Base-by-base conservation (phyloP, 1,139 yeast genomes). In the Arxiozyma telluris region DNA sequence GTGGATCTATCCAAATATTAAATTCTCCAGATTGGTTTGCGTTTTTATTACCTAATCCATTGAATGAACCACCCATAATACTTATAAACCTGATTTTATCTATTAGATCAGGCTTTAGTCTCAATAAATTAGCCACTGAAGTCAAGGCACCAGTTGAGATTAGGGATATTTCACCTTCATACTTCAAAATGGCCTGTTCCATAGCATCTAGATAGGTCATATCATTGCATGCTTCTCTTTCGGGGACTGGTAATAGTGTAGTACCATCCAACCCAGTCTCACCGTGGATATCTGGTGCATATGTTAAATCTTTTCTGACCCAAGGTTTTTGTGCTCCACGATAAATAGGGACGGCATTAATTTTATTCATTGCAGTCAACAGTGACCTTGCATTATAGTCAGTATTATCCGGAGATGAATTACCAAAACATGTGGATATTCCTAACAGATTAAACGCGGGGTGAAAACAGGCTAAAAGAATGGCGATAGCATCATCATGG, bases 401-500 rank as follows among this genome's bases (percentile, higher is more conserved):
- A 2, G 96, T 87, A 61, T 78, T 74, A 7, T 73, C 74, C 20
- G 87, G 72, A 1, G 89, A 77, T 0, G 93, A 83, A 63, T 87
- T 87, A 1, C 97, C 97, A 64, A 83, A 87, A 8, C 86, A 87
- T 0, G 96, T 85, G 21, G 95, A 84, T 34, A 89, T 77, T 1
- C 96, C 96, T 4, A 85, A 66, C 11, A 89, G 71, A 12, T 81
- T 66, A 65, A 83, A 80, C 44, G 76, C 71, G 0, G 87, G 87
- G 58, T 81, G 77, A 64, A 77, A 81, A 5, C 81, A 72, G 0
- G 87, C 80, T 44, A 89, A 62, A 21, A 87, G 71, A 8, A 89
- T 74, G 11, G 95, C 96, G 52, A 87, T 79, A 1, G 89, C 87
- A 64, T 89, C 97, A 66, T 89, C 96, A 63, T 87, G 93, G 2